These are phyloP conservation scores for Phlebiopsis gigantea DNA, from an alignment of 768 basidiomycete genomes.

Conservation along the genomic window DNA sequence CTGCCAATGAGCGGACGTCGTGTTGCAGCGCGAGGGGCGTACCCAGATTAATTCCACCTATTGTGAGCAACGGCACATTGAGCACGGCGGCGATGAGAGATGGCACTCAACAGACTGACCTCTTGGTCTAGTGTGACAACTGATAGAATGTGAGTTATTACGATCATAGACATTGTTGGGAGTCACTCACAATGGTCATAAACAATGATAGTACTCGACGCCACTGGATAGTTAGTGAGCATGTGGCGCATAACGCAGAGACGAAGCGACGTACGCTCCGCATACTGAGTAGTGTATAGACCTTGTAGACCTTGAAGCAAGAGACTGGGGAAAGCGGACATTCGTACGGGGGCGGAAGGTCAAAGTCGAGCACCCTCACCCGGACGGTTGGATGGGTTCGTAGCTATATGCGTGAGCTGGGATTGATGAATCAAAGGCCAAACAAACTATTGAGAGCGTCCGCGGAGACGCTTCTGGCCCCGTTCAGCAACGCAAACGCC, in stretches of 20 bases:
- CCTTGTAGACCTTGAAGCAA: neutral
- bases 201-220: constrained; percentile 45
- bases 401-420: neutral
- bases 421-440: neutral
- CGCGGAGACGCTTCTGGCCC: neutral
- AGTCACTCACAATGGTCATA: constrained; percentile 47
- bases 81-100: neutral
- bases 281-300: constrained; percentile 3
- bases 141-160: constrained; percentile 16
- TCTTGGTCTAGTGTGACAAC: constrained; percentile 50
- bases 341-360: too few species aligned
- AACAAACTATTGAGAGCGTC: neutral
- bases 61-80: neutral
- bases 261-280: neutral
- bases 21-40: constrained; percentile 5
- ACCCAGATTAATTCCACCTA: constrained; percentile 57
- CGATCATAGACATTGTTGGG: neutral
- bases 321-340: too few species aligned
- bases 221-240: constrained; percentile 31
- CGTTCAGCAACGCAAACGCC: too few species aligned
- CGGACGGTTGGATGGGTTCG: too few species aligned
- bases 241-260: neutral
- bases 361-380: too few species aligned
- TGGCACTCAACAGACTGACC: constrained; percentile 27
- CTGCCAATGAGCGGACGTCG: neutral